Percentiles rank a stretch among this genome's conserved stretches.
Conservation (phyloP, 768 basidiomycete genomes). For the Auriculariales sp. region DNA sequence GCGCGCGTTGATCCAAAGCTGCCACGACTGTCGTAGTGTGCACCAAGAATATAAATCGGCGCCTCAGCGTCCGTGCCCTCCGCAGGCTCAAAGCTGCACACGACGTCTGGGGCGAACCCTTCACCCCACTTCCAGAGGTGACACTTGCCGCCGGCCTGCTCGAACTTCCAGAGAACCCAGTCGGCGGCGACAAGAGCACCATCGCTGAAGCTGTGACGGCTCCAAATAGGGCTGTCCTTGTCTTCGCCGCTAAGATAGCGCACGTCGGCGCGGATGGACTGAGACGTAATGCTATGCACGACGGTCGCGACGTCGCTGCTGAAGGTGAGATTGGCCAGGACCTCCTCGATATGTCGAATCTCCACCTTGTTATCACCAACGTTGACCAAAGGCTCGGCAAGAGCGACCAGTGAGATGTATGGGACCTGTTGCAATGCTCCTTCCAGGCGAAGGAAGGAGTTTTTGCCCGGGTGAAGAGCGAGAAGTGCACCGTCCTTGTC, state of each 20-base stretch:
- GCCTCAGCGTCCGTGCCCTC: constrained; percentile 41
- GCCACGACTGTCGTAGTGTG: constrained; percentile 85
- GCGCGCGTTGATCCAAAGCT: constrained; percentile 66
- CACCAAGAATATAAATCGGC: constrained; percentile 53
- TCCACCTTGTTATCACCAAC: too few relatives aligned
- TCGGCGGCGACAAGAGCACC: constrained; percentile 51
- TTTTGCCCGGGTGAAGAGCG: too few relatives aligned
- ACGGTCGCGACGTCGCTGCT: constrained; percentile 52
- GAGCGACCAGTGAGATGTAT: too few relatives aligned
- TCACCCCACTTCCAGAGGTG: constrained; percentile 45
- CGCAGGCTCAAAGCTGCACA: constrained; percentile 15
- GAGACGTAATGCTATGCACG: constrained; percentile 51
- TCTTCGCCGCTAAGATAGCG: constrained; percentile 80
- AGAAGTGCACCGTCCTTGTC: too few relatives aligned
- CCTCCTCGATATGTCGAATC: constrained; percentile 37
- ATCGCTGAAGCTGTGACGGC: constrained; percentile 67
- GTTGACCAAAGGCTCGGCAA: too few relatives aligned
- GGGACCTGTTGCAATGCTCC: too few relatives aligned
- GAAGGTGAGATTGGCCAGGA: constrained; percentile 49
- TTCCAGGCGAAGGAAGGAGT: too few relatives aligned
- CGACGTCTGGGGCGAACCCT: constrained; percentile 77
- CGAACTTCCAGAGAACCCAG: constrained; percentile 63
- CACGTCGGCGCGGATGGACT: constrained; percentile 54
- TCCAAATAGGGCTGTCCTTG: constrained; percentile 50
- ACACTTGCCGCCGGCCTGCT: constrained; percentile 64